Evolutionary conservation across 108 stramenopile species (phyloP).

Genomic region (Aurantiochytrium sp.): DNA sequence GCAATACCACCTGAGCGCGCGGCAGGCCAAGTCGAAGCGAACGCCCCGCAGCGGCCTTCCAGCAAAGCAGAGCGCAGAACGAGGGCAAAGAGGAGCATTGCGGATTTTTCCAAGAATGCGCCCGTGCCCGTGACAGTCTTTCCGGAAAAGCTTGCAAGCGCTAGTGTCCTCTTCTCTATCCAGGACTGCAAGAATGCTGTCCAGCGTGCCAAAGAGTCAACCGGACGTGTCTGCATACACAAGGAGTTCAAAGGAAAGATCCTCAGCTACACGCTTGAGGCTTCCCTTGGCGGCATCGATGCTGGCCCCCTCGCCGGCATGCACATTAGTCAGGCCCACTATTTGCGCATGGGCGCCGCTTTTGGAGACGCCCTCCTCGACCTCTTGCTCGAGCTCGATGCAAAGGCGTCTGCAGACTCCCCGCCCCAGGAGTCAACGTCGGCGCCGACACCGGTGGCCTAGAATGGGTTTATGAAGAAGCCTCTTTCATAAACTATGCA

Average conservation of each 20-base stretch:
- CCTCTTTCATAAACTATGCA: too few species aligned
- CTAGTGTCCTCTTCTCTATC: conserved; percentile 36
- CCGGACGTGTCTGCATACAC: conserved; percentile 49
- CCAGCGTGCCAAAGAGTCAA: conserved; percentile 43
- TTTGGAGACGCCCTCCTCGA: conserved; percentile 41
- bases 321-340: conserved; percentile 42
- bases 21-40: too few species aligned
- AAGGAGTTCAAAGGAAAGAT: conserved; percentile 41
- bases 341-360: conserved; percentile 44
- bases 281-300: conserved; percentile 48
- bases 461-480: too few species aligned
- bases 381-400: not conserved
- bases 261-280: conserved; percentile 52
- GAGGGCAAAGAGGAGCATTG: not conserved
- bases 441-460: too few species aligned
- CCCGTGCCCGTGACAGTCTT: not conserved
- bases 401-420: too few species aligned
- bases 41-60: too few species aligned
- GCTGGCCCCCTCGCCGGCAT: conserved; percentile 31
- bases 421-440: too few species aligned
- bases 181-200: conserved; percentile 27
- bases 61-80: too few species aligned
- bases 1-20: too few species aligned
- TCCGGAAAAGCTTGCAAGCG: not conserved
- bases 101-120: not conserved